Evolutionary conservation across 2,329 filamentous ascomycete genomes (phyloP).

Genomic region (Fusarium pseudograminearum): DNA sequence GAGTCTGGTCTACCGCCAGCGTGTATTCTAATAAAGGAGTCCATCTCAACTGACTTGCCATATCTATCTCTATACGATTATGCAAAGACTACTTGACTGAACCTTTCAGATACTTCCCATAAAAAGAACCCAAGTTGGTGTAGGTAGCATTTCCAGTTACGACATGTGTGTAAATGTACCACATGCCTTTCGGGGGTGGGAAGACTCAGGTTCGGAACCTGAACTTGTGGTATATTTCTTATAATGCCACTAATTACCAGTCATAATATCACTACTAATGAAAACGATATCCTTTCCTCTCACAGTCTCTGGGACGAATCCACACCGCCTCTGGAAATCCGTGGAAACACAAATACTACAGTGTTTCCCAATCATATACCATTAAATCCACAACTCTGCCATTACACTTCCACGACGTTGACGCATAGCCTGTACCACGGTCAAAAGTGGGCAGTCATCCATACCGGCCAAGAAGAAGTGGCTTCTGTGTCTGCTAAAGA

Average conservation of each 20-base stretch:
- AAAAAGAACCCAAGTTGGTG: too few relatives aligned
- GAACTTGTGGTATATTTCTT: not conserved
- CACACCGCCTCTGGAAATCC: not conserved
- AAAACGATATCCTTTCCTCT: not conserved
- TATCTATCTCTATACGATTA: not conserved
- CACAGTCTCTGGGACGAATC: not conserved
- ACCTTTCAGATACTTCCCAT: too few relatives aligned
- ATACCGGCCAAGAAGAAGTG: not conserved
- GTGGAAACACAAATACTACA: not conserved
- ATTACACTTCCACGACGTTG: not conserved
- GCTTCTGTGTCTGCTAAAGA: too few relatives aligned
- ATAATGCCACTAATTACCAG: not conserved
- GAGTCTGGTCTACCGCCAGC: not conserved
- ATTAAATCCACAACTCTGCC: not conserved
- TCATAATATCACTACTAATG: not conserved
- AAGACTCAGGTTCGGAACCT: not conserved
- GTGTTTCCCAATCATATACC: not conserved
- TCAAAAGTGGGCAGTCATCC: not conserved
- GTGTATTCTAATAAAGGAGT: slow-evolving; percentile 1
- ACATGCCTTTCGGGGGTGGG: not conserved
- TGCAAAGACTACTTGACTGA: not conserved
- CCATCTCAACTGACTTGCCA: not conserved
- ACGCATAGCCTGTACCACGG: not conserved
- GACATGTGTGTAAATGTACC: too few relatives aligned
- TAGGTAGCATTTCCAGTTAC: too few relatives aligned